phyloP scores from a whole-genome alignment of 2,329 filamentous ascomycete genomes.

The Trichophyton benhamiae region DNA sequence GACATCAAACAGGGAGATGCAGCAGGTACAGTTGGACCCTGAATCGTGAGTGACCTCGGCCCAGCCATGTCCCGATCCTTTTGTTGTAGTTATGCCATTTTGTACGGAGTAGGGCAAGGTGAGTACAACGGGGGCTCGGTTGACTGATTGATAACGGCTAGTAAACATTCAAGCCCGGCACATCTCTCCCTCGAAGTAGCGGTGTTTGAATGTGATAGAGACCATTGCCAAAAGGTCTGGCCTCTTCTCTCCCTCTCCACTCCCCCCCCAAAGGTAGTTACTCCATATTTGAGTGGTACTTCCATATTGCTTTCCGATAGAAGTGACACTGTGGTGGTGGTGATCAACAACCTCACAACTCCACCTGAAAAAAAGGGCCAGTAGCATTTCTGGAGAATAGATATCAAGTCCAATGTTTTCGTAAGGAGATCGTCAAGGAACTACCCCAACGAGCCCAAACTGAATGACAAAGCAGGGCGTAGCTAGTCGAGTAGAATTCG shows the following conservation, averaged over 20 bases:
- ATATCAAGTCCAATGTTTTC: not conserved
- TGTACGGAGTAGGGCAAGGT: not conserved
- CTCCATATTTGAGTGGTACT: not conserved
- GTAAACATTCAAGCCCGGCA: not conserved
- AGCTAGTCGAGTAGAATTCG: not conserved
- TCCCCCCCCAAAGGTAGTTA: not conserved
- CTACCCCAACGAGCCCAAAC: not conserved
- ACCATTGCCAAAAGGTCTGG: conserved; percentile 3
- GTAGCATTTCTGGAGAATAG: conserved; percentile 1
- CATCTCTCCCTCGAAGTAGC: not conserved
- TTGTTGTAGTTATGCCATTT: not conserved
- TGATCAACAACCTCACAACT: not conserved
- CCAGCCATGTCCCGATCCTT: not conserved
- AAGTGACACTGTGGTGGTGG: not conserved
- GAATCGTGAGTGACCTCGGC: not conserved
- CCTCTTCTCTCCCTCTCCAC: not conserved
- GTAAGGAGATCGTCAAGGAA: not conserved
- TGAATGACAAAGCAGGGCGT: not conserved
- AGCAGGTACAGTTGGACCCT: not conserved
- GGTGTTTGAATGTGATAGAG: not conserved
- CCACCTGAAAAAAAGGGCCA: not conserved
- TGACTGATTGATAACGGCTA: no score
- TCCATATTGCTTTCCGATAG: not conserved
- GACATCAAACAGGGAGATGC: not conserved
- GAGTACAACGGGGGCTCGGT: not conserved